Evolutionary conservation across 2,329 filamentous ascomycete species (phyloP), one percentile per base, ranked within the genome.

Genomic region (Exserohilum rostratum): DNA sequence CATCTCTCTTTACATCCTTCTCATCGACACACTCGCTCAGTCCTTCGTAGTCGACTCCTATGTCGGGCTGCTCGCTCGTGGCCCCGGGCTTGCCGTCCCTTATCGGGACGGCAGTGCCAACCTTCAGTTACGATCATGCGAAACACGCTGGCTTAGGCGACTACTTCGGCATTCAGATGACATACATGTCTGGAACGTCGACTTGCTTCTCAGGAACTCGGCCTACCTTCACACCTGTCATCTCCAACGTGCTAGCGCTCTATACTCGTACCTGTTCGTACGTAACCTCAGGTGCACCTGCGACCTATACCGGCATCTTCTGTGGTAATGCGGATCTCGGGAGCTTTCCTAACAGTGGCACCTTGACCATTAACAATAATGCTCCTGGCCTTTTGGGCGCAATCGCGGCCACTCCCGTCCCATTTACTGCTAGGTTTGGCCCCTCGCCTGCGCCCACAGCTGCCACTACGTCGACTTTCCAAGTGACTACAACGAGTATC

Each of bases 51-150:
- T 43, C 37, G 30, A 40, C 31, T 25, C 47, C 27, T 9, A 58
- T 58, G 55, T 51, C 56, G 39, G 44, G 45, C 38, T 62, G 60
- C 47, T 61, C 58, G 11, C 58, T 62, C 35, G 46, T 58, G 10
- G 60, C 55, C 31, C 11, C 35, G 5, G 55, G 22, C 12, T 30
- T 62, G 27, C 42, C 50, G n/a, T 45, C 57, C 45, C 27, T 43
- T 5, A 39, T 58, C 18, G 52, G 46, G 44, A 29, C 20, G 42
- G 50, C 34, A 37, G 49, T 33, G 5, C 57, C 60, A 18, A 61
- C 55, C 10, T 62, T 61, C 50, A 58, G 52, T 31, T 58, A 58
- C 20, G 39, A 48, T 27, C n/a, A 13, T 13, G 25, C 27, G 3
- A 30, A 22, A 17, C 52, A 60, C 29, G 4, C 27, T 5, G 31